Base-by-base conservation (phyloP, 176 grass and related monocot genomes). In the Cymbopogon citratus region DNA sequence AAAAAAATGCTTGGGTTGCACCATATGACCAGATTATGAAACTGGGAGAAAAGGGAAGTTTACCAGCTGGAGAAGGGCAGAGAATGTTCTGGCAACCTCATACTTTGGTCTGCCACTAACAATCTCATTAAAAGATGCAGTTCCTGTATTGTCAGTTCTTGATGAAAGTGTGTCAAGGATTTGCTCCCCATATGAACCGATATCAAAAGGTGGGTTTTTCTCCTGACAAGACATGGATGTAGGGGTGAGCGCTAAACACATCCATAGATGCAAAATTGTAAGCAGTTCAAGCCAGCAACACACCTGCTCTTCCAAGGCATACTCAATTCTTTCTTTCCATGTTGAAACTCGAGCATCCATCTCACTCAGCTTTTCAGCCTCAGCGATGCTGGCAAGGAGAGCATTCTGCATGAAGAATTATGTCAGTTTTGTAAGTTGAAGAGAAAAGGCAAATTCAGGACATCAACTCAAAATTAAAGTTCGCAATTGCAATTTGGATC, bases 11-110 rank as follows among this genome's bases (percentile, higher is more conserved):
- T 56, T 40, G 31, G 34, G 16, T 24, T 57, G 49, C 13, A 1
- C 28, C 13, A 72, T 31, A 12, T 38, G 38, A n/a, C 24, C 10
- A 73, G 40, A 12, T 38, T 48, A 18, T 10, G 62, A 73, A 64
- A 27, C 46, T 73, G 51, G 11, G 25, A 73, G 10, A 40, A 38
- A 49, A 27, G 73, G 63, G 35, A 63, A 66, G 41, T 29, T 70
- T 91, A 99, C 96, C 96, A 99, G 85, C 86, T 99, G 96, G 40
- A 99, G 91, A 76, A 99, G 91, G n/a, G 96, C 96, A 86, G 92
- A 99, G 89, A 99, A 99, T 44, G 91, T 91, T 71, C 96, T 90
- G 36, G 96, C 91, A 83, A 91, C 89, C 82, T 99, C 91, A 11
- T 91, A 90, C 80, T 95, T 95, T 23, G 87, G 77, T 83, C 71